Evolutionary conservation across 2,329 filamentous ascomycete species (phyloP), one percentile per base, ranked within the genome.

Genomic region (Trichoderma simmonsii): DNA sequence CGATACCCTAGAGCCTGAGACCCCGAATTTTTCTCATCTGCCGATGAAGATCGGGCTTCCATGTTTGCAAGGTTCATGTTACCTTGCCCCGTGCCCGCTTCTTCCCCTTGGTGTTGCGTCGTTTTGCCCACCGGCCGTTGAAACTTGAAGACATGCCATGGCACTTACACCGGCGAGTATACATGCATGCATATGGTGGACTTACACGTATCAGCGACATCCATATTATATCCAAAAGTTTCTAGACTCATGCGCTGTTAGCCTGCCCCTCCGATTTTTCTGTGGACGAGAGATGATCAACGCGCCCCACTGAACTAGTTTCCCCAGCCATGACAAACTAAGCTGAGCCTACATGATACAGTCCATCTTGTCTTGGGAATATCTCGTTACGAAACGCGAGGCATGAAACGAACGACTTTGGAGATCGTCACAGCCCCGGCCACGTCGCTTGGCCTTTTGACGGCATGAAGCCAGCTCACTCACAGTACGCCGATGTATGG

Each of bases 261-360:
- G 64, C n/a, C 57, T 28, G 48, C 48, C 48, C 54, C 36, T 70
- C 56, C 56, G 65, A 68, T 61, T 8, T 28, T 21, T 61, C 24
- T 61, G 21, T 70, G 57, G 57, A 54, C 57, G 36, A 69, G 5
- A 39, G 65, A 70, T 54, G 67, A 70, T 70, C 67, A 70, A 62
- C 67, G 39, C 26, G 57, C 36, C 67, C 67, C 67, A 62, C 67
- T 24, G 67, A 24, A n/a, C 43, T 70, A 70, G 67, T 48, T 24
- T 36, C 56, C n/a, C 56, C 28, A 54, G 32, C 65, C 32, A 61
- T 30, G 67, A 70, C 67, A 62, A 54, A 59, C 57, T 36, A 54
- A 62, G 57, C 18, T 36, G 67, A 70, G 57, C 39, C 57, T 32
- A 69, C 64, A 54, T 54, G 48, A 24, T 67, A 36, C 64, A 21